A percentile compares a stretch with the other conserved stretches of the same genome.
Evolutionary conservation across 2,329 filamentous ascomycete genomes (phyloP).

Genomic region (Alternaria arborescens): DNA sequence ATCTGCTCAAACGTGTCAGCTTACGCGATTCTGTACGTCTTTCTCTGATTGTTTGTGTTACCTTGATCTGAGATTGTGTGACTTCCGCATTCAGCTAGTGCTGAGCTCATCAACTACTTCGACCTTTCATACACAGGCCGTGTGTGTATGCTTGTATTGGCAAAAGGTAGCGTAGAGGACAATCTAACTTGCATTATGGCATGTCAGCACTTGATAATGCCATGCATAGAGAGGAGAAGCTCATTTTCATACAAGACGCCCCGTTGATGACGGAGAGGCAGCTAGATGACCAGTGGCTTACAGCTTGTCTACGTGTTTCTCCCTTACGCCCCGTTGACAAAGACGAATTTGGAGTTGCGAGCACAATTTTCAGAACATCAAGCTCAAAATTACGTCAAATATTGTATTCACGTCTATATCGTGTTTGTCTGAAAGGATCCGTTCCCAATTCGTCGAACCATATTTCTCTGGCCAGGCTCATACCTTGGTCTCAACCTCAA

Average conservation of each 20-base stretch:
- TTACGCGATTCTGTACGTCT: background rate
- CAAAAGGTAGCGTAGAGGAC: background rate
- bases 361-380: background rate
- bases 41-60: background rate
- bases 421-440: background rate
- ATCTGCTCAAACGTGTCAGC: background rate
- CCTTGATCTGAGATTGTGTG: background rate
- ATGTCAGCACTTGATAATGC: background rate
- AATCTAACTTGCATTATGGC: background rate
- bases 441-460: background rate
- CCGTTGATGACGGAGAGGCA: background rate
- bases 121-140: background rate
- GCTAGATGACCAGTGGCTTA: background rate
- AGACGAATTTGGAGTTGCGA: background rate
- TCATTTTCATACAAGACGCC: background rate
- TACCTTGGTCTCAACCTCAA: conserved; percentile 24
- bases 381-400: background rate
- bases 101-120: background rate
- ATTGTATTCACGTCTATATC: background rate
- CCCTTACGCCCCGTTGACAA: background rate
- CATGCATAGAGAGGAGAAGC: background rate
- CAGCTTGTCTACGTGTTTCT: background rate
- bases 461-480: background rate
- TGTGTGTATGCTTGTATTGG: background rate
- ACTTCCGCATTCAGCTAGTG: background rate